Evolutionary conservation across 208 protist species (phyloP).

Genomic region (Trypanosoma brucei): DNA sequence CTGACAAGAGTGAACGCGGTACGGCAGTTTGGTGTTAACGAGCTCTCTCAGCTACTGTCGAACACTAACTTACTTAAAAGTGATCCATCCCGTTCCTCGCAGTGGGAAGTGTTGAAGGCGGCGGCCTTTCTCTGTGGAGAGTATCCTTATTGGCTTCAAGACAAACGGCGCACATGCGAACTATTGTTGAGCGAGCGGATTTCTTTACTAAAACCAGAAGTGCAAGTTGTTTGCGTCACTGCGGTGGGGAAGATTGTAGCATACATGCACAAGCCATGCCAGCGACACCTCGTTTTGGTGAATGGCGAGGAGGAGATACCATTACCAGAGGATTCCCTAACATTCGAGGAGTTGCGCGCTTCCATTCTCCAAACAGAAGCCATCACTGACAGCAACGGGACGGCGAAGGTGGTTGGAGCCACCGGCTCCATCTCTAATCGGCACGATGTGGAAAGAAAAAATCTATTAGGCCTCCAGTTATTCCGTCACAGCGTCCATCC

Average conservation of each 20-base stretch:
- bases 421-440: slow-evolving; percentile 1
- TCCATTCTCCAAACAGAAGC: slow-evolving; percentile 4
- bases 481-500: slow-evolving; percentile 57
- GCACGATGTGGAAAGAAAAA: neutral
- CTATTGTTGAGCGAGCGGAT: slow-evolving; percentile 41
- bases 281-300: slow-evolving; percentile 42
- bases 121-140: slow-evolving; percentile 93
- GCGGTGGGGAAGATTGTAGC: slow-evolving; percentile 91
- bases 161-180: slow-evolving; percentile 43
- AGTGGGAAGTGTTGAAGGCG: slow-evolving; percentile 81
- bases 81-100: slow-evolving; percentile 42
- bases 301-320: slow-evolving; percentile 51
- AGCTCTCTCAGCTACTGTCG: slow-evolving; percentile 48
- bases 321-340: slow-evolving; percentile 21
- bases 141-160: slow-evolving; percentile 79
- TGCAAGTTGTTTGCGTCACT: slow-evolving; percentile 81
- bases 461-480: slow-evolving; percentile 25
- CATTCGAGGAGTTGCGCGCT: slow-evolving; percentile 24
- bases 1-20: slow-evolving; percentile 92
- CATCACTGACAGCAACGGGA: neutral
- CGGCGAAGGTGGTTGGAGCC: too few relatives aligned
- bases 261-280: slow-evolving; percentile 41
- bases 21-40: slow-evolving; percentile 62
- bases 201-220: slow-evolving; percentile 46
- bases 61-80: slow-evolving; percentile 41